Percentiles rank a stretch among this genome's conserved stretches.
Conservation (phyloP, 176 grass and related monocot species). For the Elymus sibiricus region DNA sequence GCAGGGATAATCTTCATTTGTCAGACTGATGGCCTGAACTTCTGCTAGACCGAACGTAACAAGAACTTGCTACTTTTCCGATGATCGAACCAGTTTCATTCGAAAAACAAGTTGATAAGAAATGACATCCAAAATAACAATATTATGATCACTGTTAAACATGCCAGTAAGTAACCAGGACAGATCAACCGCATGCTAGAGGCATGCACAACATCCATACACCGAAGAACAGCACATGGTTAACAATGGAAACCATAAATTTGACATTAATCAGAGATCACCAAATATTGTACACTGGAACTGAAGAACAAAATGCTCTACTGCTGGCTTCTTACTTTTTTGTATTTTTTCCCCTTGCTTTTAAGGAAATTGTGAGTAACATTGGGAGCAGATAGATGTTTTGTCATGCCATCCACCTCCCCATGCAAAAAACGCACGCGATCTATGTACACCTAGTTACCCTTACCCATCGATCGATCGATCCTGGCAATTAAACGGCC, state of each 20-base stretch:
- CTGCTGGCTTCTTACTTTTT: background rate
- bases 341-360: background rate
- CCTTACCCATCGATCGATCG: background rate
- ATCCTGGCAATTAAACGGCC: conserved; percentile 47
- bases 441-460: conserved; percentile 59
- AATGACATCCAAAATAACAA: no score
- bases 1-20: no score
- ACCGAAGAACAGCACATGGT: background rate
- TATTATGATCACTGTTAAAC: no score
- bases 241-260: background rate
- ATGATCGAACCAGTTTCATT: no score
- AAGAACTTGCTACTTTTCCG: no score
- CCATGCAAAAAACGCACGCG: conserved; percentile 40
- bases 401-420: background rate
- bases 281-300: conserved; percentile 33
- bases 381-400: background rate
- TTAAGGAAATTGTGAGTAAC: conserved; percentile 35
- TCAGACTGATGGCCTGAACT: no score
- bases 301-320: background rate
- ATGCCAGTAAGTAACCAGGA: no score
- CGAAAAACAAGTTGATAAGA: no score
- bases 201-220: background rate
- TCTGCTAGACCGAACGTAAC: no score
- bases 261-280: conserved; percentile 24
- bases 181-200: no score